These are phyloP conservation scores for Oidium heveae DNA, from an alignment of 2,329 filamentous ascomycete genomes.

Conservation along the genomic window DNA sequence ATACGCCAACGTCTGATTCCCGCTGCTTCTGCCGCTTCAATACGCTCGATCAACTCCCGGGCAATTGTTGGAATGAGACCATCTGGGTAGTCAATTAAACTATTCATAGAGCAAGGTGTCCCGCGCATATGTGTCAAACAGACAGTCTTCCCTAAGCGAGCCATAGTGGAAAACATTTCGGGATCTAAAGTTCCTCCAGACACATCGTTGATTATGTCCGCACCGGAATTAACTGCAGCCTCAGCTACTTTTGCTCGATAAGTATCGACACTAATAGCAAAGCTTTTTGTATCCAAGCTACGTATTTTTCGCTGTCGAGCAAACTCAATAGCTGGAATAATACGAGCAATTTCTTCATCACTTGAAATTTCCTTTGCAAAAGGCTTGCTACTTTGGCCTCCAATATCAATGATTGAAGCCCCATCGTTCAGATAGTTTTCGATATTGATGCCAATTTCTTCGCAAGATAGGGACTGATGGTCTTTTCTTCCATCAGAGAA, in stretches of 20 bases:
- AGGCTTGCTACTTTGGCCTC: slow-evolving; percentile 79
- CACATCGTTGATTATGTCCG: slow-evolving; percentile 87
- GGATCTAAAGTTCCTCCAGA: slow-evolving; percentile 59
- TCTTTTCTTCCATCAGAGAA: slow-evolving; percentile 76
- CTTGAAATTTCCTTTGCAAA: slow-evolving; percentile 40
- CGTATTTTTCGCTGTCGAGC: not conserved
- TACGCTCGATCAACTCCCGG: slow-evolving; percentile 30
- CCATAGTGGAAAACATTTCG: slow-evolving; percentile 61
- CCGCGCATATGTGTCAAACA: slow-evolving; percentile 54
- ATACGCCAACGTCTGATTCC: slow-evolving; percentile 85
- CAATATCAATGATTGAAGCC: slow-evolving; percentile 71
- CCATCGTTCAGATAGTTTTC: slow-evolving; percentile 37
- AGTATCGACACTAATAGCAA: slow-evolving; percentile 63
- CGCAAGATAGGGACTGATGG: slow-evolving; percentile 1
- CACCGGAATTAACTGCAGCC: slow-evolving; percentile 50
- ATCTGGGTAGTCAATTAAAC: slow-evolving; percentile 24
- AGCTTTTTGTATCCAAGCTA: not conserved
- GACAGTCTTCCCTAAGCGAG: slow-evolving; percentile 51
- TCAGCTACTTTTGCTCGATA: slow-evolving; percentile 68
- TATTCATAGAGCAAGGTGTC: slow-evolving; percentile 38
- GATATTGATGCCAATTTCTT: slow-evolving; percentile 15
- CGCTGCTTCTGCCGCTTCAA: slow-evolving; percentile 50
- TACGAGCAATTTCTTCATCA: slow-evolving; percentile 50
- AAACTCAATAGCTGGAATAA: slow-evolving; percentile 50
- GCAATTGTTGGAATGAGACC: slow-evolving; percentile 31